phyloP scores from a whole-genome alignment of 2,329 filamentous ascomycete genomes.

The Incumbomyces lentus region DNA sequence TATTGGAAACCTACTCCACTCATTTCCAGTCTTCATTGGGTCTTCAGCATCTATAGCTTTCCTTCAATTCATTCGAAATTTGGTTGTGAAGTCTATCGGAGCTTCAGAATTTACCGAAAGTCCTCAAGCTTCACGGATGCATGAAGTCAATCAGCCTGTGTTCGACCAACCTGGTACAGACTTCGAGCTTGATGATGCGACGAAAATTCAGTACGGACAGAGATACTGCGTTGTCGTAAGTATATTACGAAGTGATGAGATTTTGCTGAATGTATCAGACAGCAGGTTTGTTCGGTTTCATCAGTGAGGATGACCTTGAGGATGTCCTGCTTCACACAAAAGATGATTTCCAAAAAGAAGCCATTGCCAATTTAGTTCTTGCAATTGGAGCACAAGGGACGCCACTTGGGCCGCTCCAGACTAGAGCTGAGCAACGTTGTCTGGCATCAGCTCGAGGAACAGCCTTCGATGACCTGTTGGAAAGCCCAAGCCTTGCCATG shows the following conservation, averaged over 20 bases:
- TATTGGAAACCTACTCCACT: conserved; percentile 9
- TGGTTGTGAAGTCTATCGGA: conserved; percentile 41
- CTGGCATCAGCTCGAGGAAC: conserved; percentile 40
- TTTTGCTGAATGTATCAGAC: no score
- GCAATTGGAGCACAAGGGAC: conserved; percentile 43
- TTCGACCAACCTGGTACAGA: not conserved
- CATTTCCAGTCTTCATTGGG: conserved; percentile 37
- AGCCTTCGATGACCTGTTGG: conserved; percentile 43
- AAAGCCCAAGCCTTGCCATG: conserved; percentile 45
- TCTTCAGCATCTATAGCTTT: conserved; percentile 46
- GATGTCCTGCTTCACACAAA: not conserved
- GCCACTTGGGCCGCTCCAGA: conserved; percentile 24
- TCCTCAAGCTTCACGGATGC: conserved; percentile 45
- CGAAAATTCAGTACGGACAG: conserved; percentile 17
- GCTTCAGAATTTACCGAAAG: conserved; percentile 46
- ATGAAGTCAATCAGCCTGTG: conserved; percentile 11
- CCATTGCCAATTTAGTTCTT: conserved; percentile 36
- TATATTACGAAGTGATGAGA: not conserved
- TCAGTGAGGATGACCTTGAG: not conserved
- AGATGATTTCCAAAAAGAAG: conserved; percentile 10
- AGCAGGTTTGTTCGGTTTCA: not conserved
- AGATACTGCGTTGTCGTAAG: conserved; percentile 5
- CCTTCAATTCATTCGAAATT: conserved; percentile 42
- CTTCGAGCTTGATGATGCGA: conserved; percentile 29
- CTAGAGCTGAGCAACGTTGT: conserved; percentile 24